phyloP scores from a whole-genome alignment of 345 rosid genomes.

The Pugionium dolabratum region DNA sequence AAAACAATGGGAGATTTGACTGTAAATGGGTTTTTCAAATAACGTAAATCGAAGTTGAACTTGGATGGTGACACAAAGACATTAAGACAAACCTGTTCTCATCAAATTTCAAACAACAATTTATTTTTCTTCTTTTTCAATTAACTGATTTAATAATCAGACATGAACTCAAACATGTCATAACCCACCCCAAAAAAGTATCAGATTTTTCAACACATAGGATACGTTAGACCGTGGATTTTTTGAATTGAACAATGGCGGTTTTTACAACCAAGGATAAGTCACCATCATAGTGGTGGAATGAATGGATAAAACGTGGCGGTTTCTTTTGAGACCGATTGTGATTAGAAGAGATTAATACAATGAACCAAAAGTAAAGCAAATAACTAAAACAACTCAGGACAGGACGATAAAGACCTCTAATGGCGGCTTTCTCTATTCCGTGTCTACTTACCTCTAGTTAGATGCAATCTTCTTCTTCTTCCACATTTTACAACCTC shows the following conservation, averaged over 20 bases:
- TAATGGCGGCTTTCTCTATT: slow-evolving; percentile 25
- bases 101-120: too few species aligned
- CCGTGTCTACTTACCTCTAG: slow-evolving; percentile 35
- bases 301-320: slow-evolving; percentile 15
- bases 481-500: slow-evolving; percentile 53
- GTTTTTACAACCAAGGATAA: neutral
- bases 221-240: neutral
- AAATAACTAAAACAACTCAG: slow-evolving; percentile 21
- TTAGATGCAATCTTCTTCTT: slow-evolving; percentile 38
- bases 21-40: too few species aligned
- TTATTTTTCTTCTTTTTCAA: too few species aligned
- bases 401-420: slow-evolving; percentile 33
- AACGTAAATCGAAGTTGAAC: too few species aligned
- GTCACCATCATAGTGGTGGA: slow-evolving; percentile 7
- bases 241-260: slow-evolving; percentile 22
- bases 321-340: slow-evolving; percentile 25
- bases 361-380: slow-evolving; percentile 27
- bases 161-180: too few species aligned
- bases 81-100: too few species aligned
- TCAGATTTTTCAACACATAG: too few species aligned
- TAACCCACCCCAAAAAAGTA: too few species aligned
- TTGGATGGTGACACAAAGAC: too few species aligned
- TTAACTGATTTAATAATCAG: too few species aligned
- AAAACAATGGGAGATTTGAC: too few species aligned
- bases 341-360: slow-evolving; percentile 31